Base-by-base conservation (phyloP, 345 rosid species). In the Garcia nutans region DNA sequence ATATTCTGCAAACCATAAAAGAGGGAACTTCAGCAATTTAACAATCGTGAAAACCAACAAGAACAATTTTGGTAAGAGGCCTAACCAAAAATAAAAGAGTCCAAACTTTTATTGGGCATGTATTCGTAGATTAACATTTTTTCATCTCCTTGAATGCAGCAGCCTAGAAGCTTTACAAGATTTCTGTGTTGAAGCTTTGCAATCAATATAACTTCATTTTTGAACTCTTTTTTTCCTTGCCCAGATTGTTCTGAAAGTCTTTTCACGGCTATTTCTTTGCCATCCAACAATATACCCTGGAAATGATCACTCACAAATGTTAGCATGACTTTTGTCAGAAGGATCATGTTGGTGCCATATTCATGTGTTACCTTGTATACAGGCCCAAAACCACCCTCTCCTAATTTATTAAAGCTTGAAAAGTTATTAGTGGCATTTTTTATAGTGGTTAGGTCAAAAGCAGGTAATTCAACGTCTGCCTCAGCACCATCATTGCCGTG, bases 331-430 rank as follows among this genome's bases (percentile, higher is more conserved):
- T 33, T 64, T 17, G 37, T 37, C 37, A 64, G 47, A 37, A 37
- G 22, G 37, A 1, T 24, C 37, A 61, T 4, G 17, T 33, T 2
- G 6, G 68, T 49, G 19, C 4, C 9, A 64, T 33, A 9, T 37
- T 20, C 10, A 28, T 49, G 37, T 33, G 37, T 33, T 33, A 33
- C 37, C 37, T 33, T 33, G 37, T 33, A 33, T 33, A 33, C 37
- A 60, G 82, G 74, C 57, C 88, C 86, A 66, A 82, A 85, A 54
- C 88, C 84, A 74, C 88, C 84, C 55, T 82, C 81, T 42, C 86
- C 86, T 50, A 81, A 79, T 63, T 78, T 73, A n/a, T 79, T 85
- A 12, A 22, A 11, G 5, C 12, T n/a, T 1, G 82, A 77, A 44
- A 83, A 85, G n/a, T 74, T 63, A 9, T 79, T 3, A 0, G 86